Conservation (phyloP, 176 grass and related monocot genomes). For the Cymbopogon citratus region DNA sequence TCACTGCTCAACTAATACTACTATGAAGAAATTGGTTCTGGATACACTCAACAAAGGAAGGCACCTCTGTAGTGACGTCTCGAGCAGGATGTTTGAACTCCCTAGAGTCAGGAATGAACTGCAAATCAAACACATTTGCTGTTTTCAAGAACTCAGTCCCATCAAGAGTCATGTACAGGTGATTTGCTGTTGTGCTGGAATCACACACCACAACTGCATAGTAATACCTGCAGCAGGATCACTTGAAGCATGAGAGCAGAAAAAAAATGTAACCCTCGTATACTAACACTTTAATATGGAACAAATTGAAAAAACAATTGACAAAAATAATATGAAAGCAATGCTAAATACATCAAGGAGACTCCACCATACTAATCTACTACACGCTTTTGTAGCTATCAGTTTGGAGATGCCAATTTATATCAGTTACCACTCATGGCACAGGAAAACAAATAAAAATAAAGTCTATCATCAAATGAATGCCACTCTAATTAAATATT, state of each 20-base stretch:
- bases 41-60: constrained; percentile 16
- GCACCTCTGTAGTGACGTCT: constrained; percentile 73
- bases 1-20: neutral
- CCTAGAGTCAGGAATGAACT: constrained; percentile 73
- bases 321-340: neutral
- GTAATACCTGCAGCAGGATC: constrained; percentile 66
- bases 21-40: neutral
- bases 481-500: neutral
- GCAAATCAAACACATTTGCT: constrained; percentile 78
- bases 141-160: constrained; percentile 77
- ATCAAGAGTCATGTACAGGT: constrained; percentile 79
- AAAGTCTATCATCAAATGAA: neutral
- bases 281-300: neutral
- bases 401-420: neutral
- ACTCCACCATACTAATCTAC: neutral
- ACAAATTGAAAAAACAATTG: neutral
- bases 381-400: neutral
- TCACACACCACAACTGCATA: constrained; percentile 81
- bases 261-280: neutral
- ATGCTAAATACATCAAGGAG: neutral
- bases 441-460: neutral
- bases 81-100: constrained; percentile 66
- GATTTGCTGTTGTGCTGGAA: constrained; percentile 78
- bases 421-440: neutral
- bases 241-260: neutral